Base-by-base conservation (phyloP, 306 rosid genomes). In the Casuarina glauca region DNA sequence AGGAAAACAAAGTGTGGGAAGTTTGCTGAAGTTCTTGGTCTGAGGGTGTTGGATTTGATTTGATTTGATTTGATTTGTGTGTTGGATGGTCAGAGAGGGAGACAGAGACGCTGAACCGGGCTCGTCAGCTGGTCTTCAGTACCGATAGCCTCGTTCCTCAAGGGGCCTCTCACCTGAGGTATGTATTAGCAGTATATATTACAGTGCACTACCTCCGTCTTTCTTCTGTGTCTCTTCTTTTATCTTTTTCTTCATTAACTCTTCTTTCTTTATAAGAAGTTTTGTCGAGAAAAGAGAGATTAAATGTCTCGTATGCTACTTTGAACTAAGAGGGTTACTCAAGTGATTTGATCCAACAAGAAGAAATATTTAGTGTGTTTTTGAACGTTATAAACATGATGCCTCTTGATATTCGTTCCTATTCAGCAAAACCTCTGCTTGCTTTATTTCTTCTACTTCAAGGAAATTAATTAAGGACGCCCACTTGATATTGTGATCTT, bases 81-180 rank as follows among this genome's bases (percentile, higher is more conserved):
- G 8, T 49, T 17, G 61, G 49, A 38, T 76, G 75, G 61, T 83
- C 93, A 95, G 99, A 95, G 83, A 88, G 97, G 84, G 97, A 95
- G 93, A 95, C 97, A n/a, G 99, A 95, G 81, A 93, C 95, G 53
- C 93, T 95, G 71, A 93, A 95, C 85, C 89, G 89, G 63, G 99
- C 99, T 85, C 97, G 99, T 78, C 97, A 91, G 81, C 87, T 95
- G 19, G 97, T 95, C 81, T 95, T 91, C 89, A 86, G 88, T 52
- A 95, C 80, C 83, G 97, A 92, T 87, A 90, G 13, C 86, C 60
- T 90, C 66, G 82, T 89, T 74, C 73, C 91, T 68, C 98, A 84
- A 78, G 67, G 19, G n/a, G 44, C 91, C 36, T 79, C 94, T 76
- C 99, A 88, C 77, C 80, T 92, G 80, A 94, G 98, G 98, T 93